Base-by-base conservation (phyloP, 2,329 filamentous ascomycete species). In the Alternaria consortialis region DNA sequence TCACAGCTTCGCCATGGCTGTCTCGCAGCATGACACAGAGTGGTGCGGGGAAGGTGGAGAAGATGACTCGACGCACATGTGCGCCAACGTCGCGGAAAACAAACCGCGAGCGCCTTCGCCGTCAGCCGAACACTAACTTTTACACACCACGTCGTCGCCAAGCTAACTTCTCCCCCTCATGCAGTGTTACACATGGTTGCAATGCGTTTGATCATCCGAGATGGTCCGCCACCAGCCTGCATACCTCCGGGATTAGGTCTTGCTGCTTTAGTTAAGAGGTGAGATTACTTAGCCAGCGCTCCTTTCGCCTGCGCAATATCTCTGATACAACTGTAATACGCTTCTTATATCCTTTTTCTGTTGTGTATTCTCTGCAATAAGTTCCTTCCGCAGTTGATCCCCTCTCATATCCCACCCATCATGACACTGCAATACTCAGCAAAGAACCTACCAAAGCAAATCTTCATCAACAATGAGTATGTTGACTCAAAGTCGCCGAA, bases 391-490 rank as follows among this genome's bases (percentile, higher is more conserved):
- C 17, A 20, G 1, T 23, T 20, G 20, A 8, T 31, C 39, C 20
- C 13, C 55, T 39, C 32, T 40, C 56, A n/a, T 11, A 60, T 4
- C 6, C 39, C 23, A 6, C 25, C 25, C 56, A 60, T 53, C 40
- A 74, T 75, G 73, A 55, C 72, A n/a, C 73, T 80, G 60, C 66
- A 65, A 31, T 79, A 72, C 66, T 78, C 72, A 11, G 56, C 63
- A 13, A 71, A 74, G 42, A 80, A 80, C 46, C 70, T 81, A 7
- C 77, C 77, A 5, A 77, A 78, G 65, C 72, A 80, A 43, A 68
- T 79, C 44, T 78, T 80, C 63, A 78, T 80, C 70, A 77, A 77
- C 63, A 77, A 76, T 57, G 74, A 80, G 70, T 78, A 74, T 36
- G 74, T 78, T 36, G 65, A 74, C 42, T 69, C 76, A 8, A 72